These are phyloP conservation scores for Coniochaeta sp. DNA, from an alignment of 2,329 filamentous ascomycete species.

Conservation along the genomic window DNA sequence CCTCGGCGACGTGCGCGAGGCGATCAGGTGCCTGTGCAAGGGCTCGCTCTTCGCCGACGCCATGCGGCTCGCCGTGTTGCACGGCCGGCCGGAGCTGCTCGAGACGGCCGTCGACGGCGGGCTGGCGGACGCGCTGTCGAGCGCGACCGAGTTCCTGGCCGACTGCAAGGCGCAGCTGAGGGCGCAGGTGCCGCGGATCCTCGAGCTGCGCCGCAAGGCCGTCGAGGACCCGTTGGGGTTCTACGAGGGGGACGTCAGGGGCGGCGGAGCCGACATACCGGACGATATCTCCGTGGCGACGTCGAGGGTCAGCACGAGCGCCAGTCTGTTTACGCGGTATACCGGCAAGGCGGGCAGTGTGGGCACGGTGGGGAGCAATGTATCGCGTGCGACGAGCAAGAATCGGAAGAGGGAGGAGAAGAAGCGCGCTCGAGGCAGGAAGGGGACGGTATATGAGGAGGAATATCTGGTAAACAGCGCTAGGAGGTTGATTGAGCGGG, in stretches of 20 bases:
- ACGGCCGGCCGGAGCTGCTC: conserved; percentile 56
- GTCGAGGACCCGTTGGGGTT: conserved; percentile 80
- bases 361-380: conserved; percentile 53
- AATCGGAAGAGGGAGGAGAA: conserved; percentile 87
- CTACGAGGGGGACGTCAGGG: conserved; percentile 65
- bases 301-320: conserved; percentile 72
- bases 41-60: conserved; percentile 85
- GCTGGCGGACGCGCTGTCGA: conserved; percentile 72
- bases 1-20: conserved; percentile 61
- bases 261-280: conserved; percentile 54
- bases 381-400: conserved; percentile 75
- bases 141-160: conserved; percentile 82
- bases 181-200: conserved; percentile 79
- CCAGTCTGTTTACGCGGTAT: conserved; percentile 90
- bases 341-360: conserved; percentile 50
- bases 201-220: conserved; percentile 75
- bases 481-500: conserved; percentile 71
- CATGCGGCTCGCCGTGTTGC: conserved; percentile 65
- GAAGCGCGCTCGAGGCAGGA: conserved; percentile 89
- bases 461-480: conserved; percentile 92
- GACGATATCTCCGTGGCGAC: conserved; percentile 86
- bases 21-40: conserved; percentile 74
- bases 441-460: conserved; percentile 96
- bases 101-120: conserved; percentile 64
- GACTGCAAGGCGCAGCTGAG: conserved; percentile 83